These are phyloP conservation scores for Leccinum ochraceum DNA, from an alignment of 768 basidiomycete species.

Conservation along the genomic window DNA sequence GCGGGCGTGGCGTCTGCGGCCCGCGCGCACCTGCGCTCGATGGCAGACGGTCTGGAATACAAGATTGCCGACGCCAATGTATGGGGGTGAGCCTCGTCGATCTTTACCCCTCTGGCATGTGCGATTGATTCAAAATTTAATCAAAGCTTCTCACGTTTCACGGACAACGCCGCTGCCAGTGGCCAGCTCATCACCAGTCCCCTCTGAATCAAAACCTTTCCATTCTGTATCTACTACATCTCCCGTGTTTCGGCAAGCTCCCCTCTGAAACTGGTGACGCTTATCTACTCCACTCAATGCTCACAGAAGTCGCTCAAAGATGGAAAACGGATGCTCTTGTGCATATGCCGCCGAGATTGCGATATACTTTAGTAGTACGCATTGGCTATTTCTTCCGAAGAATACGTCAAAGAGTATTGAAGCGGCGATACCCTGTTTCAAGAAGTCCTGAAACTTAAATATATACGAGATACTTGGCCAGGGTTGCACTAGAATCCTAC, in stretches of 20 bases:
- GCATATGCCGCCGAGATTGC: neutral
- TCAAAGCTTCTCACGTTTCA: neutral
- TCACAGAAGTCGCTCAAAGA: neutral
- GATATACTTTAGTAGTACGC: neutral
- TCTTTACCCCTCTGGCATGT: no score
- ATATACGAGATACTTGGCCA: neutral
- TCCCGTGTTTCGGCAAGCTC: neutral
- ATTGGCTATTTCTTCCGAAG: neutral
- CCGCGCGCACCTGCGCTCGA: no score
- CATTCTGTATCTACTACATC: neutral
- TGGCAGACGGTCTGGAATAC: no score
- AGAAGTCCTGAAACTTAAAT: neutral
- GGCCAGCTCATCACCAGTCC: neutral
- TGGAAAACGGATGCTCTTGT: neutral
- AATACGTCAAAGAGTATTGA: neutral
- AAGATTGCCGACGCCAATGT: no score
- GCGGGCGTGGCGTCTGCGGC: no score
- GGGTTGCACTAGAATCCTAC: neutral
- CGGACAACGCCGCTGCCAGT: neutral
- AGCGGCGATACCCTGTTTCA: slow-evolving; percentile 1
- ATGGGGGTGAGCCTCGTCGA: no score
- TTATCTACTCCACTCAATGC: neutral
- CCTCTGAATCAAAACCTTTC: neutral
- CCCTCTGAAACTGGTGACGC: neutral
- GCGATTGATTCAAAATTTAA: neutral